These are phyloP conservation scores for Nakataea oryzae DNA, from an alignment of 2,329 filamentous ascomycete genomes.

Conservation along the genomic window DNA sequence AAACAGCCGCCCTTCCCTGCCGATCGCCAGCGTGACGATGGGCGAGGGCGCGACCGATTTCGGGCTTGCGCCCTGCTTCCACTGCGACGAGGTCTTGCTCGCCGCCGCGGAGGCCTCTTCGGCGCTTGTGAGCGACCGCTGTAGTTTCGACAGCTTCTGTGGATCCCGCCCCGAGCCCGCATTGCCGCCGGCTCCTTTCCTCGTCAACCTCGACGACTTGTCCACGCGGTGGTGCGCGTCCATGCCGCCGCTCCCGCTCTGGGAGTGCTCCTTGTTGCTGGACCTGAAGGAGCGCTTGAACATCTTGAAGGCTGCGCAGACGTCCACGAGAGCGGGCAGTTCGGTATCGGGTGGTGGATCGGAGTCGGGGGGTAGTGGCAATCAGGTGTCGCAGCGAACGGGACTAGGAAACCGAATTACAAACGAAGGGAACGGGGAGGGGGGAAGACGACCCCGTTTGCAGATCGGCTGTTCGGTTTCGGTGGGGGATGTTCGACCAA, in stretches of 20 bases:
- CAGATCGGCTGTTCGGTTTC: constrained; percentile 9
- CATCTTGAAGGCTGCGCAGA: constrained; percentile 49
- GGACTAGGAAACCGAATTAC: constrained; percentile 14
- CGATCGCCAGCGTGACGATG: constrained; percentile 80
- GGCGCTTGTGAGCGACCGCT: constrained; percentile 60
- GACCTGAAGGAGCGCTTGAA: constrained; percentile 87
- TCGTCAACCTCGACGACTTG: constrained; percentile 79
- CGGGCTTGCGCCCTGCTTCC: constrained; percentile 16
- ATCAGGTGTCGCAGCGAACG: constrained; percentile 7
- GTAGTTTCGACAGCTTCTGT: constrained; percentile 73
- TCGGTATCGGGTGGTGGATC: neutral
- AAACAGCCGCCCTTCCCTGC: constrained; percentile 78
- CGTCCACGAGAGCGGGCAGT: neutral
- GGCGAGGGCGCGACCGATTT: constrained; percentile 41
- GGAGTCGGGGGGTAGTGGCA: constrained; percentile 3
- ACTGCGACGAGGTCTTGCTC: constrained; percentile 12
- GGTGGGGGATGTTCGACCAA: constrained; percentile 18
- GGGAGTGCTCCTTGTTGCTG: constrained; percentile 41
- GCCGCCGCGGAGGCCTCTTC: constrained; percentile 31
- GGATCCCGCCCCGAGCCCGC: constrained; percentile 51
- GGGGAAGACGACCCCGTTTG: constrained; percentile 17
- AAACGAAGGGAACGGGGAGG: constrained; percentile 15
- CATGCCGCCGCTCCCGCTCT: constrained; percentile 14
- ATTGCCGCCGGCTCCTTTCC: constrained; percentile 21
- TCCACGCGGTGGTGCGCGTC: constrained; percentile 54